Percentiles rank a stretch among this genome's conserved stretches.
phyloP scores from a whole-genome alignment of 441 rosid species.

The Populus hybrid region DNA sequence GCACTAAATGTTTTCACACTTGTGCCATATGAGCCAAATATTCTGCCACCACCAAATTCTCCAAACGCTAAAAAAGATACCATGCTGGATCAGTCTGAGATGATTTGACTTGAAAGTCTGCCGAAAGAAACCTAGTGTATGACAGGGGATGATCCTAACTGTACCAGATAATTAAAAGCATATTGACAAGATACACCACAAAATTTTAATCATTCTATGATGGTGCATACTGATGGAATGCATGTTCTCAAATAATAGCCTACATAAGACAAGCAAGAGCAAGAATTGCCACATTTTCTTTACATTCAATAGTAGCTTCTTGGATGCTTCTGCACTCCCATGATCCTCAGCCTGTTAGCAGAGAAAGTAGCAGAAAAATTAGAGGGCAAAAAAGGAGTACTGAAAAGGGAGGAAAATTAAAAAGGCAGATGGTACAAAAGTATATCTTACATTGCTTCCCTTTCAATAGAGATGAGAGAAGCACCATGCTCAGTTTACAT shows the following conservation, averaged over 20 bases:
- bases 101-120: not conserved
- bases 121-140: not conserved
- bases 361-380: not conserved
- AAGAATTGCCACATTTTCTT: constrained; percentile 14
- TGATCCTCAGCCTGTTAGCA: not conserved
- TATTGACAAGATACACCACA: not conserved
- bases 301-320: not conserved
- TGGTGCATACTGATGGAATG: not conserved
- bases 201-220: not conserved
- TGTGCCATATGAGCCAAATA: constrained; percentile 1
- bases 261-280: not conserved
- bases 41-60: not conserved
- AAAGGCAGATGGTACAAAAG: not conserved
- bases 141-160: not conserved
- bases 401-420: not conserved
- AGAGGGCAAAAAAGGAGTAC: not conserved
- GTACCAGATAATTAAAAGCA: not conserved
- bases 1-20: not conserved
- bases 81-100: not conserved
- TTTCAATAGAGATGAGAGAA: not conserved
- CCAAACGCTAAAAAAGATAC: not conserved
- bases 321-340: not conserved
- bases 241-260: not conserved
- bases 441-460: not conserved
- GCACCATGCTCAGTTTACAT: not conserved